Base-by-base conservation (phyloP, 2,329 filamentous ascomycete genomes). In the Calonectria hongkongensis region DNA sequence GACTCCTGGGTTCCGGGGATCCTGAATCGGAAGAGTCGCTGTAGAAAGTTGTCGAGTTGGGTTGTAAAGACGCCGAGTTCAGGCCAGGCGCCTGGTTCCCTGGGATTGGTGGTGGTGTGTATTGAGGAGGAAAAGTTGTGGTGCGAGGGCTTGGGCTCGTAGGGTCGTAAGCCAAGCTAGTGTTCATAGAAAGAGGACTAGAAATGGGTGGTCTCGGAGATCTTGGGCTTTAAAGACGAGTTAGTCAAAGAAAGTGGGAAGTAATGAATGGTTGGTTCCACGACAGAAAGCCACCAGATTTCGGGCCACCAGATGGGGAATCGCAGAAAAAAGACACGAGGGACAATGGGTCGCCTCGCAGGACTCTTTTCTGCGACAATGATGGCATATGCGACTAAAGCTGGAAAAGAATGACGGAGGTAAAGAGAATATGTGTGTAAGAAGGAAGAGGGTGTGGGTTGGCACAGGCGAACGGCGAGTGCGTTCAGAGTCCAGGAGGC, bases 121-220 rank as follows among this genome's bases (percentile, higher is more conserved):
- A 75, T 75, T 75, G 74, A 25, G 69, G 70, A 56, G 78, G 77
- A 50, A 76, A 79, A 43, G 74, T 64, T 33, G 63, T 68, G 41
- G 76, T 78, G 67, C 73, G 76, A 56, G 85, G 84, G 75, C 84
- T 87, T 65, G 85, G 81, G 76, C 81, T 87, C 73, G 85, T 81
- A 66, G 86, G 84, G 73, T 84, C 84, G 78, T 86, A 87, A 62
- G 85, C 81, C 68, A 85, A 83, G 70, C 76, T 83, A 78, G 82
- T 86, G 71, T 85, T 86, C 70, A 85, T 85, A 72, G 79, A 89
- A 60, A 90, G 83, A 75, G 89, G 88, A 78, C 88, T 90, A 54
- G 88, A 87, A 73, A 86, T 83, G 69, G 85, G 81, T 79, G 85
- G 87, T 80, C 86, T 84, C 77, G 83, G 85, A 66, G 86, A 88